Evolutionary conservation across 108 stramenopile genomes (phyloP).

Genomic region (Pseudonitzschia multistriata): DNA sequence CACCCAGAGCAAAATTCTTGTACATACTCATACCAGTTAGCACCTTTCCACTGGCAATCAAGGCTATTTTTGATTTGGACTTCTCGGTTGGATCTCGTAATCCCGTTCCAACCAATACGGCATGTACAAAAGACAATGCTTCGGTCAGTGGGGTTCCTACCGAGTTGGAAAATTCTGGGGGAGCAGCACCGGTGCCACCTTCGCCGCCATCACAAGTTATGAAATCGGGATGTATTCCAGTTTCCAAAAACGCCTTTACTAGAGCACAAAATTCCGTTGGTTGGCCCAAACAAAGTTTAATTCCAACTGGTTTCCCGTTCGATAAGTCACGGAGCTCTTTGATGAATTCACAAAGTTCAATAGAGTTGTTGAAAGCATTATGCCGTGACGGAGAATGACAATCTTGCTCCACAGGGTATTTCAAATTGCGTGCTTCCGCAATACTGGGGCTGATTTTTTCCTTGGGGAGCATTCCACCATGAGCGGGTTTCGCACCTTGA

Average conservation of each 20-base stretch:
- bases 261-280: slow-evolving; percentile 62
- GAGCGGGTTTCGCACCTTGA: slow-evolving; percentile 90
- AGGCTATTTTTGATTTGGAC: slow-evolving; percentile 41
- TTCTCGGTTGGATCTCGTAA: slow-evolving; percentile 49
- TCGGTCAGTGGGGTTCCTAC: slow-evolving; percentile 81
- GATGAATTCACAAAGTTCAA: slow-evolving; percentile 72
- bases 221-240: slow-evolving; percentile 68
- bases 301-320: slow-evolving; percentile 80
- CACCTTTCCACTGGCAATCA: slow-evolving; percentile 82
- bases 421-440: slow-evolving; percentile 78
- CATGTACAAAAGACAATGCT: slow-evolving; percentile 65
- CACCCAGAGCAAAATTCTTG: slow-evolving; percentile 72
- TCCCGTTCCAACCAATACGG: slow-evolving; percentile 72
- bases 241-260: slow-evolving; percentile 62
- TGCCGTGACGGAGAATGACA: slow-evolving; percentile 81
- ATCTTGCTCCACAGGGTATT: slow-evolving; percentile 52
- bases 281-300: slow-evolving; percentile 83
- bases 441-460: slow-evolving; percentile 76
- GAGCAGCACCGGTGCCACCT: slow-evolving; percentile 92
- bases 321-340: slow-evolving; percentile 57
- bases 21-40: slow-evolving; percentile 71
- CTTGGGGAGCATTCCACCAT: slow-evolving; percentile 86
- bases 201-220: slow-evolving; percentile 83
- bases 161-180: slow-evolving; percentile 81
- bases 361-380: slow-evolving; percentile 71